Evolutionary conservation across 768 basidiomycete species (phyloP), one percentile per base, ranked within the genome.

Genomic region (Mycena leptocephala): DNA sequence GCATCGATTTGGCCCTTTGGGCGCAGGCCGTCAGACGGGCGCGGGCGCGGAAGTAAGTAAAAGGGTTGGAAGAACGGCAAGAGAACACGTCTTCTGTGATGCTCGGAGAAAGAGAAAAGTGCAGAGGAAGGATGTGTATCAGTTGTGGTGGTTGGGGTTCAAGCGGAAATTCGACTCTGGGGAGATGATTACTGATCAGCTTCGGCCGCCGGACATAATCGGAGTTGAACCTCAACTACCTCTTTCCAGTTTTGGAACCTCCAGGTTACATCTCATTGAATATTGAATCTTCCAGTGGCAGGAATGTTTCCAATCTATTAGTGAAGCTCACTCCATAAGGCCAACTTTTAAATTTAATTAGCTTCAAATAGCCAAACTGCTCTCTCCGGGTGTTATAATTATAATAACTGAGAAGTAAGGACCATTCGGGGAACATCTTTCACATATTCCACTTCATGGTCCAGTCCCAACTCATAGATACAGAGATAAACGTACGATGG

Each of bases 51-150:
- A 7, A 62, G 37, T 37, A 39, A 59, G 35, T 39, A 39, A 28
- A 20, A 33, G 9, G 32, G 6, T 39, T 39, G 35, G 24, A 16
- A 33, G 24, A 13, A 35, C 30, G 37, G 48, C 13, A 59, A 35
- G n/a, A 59, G 56, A 53, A 55, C 24, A 18, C 32, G 18, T 48
- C 20, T 62, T n/a, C n/a, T 22, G n/a, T 51, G 51, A 68, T 55
- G 66, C 66, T 55, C 53, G 66, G 66, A 39, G 66, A 55, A 67
- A 51, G 22, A 65, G 64, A 65, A 28, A 37, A 56, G 63, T 46
- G 63, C 20, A 65, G 64, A 65, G 46, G 64, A 48, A 48, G 30
- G 46, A 65, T 65, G 4, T 33, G n/a, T 65, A 48, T 65, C 64
- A 64, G 5, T 14, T 24, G 6, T 22, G n/a, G 14, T 59, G n/a